Evolutionary conservation across 345 rosid species (phyloP).

Genomic region (Salix koriyanagi): DNA sequence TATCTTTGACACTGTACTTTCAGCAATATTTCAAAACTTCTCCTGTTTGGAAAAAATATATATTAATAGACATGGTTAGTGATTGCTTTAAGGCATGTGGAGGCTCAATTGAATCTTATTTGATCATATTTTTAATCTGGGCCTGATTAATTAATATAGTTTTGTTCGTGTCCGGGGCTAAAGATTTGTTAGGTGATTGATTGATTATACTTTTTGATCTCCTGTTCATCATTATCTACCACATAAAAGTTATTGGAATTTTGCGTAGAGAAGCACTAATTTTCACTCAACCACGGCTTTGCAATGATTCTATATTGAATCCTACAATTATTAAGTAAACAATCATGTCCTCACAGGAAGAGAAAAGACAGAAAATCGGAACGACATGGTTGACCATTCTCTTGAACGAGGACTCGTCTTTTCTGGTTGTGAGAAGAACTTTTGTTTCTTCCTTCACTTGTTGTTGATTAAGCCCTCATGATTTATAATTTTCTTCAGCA

Average conservation of each 20-base stretch:
- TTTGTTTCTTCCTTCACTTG: neutral
- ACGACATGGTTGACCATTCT: neutral
- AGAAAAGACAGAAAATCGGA: neutral
- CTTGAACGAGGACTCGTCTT: neutral
- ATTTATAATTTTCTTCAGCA: too few relatives aligned
- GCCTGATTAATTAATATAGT: neutral
- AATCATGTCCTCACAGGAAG: neutral
- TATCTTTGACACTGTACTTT: too few relatives aligned
- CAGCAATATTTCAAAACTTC: too few relatives aligned
- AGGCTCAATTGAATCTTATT: neutral
- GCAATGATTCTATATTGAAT: neutral
- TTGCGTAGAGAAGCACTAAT: conserved; percentile 10
- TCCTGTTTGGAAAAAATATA: neutral
- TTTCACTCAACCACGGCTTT: neutral
- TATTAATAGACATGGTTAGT: neutral
- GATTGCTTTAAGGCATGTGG: neutral
- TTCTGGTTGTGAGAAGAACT: neutral
- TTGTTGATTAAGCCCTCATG: neutral
- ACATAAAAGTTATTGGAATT: conserved; percentile 7
- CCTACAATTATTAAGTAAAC: neutral
- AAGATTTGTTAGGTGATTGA: neutral
- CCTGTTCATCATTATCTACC: neutral
- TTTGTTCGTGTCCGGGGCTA: neutral
- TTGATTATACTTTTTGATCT: neutral
- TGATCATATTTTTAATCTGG: neutral